Conservation (phyloP, 1,284 basidiomycete genomes). For the Ganoderma boninense region DNA sequence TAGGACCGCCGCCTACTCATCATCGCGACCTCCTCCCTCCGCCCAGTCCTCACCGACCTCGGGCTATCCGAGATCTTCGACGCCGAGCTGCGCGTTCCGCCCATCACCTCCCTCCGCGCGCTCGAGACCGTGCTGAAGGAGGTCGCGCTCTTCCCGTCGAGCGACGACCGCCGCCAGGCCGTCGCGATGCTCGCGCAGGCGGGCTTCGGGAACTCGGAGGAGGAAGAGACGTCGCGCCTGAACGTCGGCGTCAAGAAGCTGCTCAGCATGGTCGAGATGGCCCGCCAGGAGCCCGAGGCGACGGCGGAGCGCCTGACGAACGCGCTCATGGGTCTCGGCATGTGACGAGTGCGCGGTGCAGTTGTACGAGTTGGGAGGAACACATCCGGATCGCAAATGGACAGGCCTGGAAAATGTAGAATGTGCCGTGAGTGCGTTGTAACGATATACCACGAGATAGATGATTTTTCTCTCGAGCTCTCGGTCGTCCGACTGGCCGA, state of each 20-base stretch:
- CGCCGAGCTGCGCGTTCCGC: slow-evolving; percentile 87
- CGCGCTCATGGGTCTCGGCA: slow-evolving; percentile 71
- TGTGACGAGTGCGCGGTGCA: slow-evolving; percentile 39
- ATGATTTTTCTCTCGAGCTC: not conserved
- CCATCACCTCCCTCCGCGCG: slow-evolving; percentile 78
- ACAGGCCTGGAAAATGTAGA: not conserved
- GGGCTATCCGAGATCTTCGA: slow-evolving; percentile 92
- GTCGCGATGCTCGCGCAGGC: slow-evolving; percentile 79
- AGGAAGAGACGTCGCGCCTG: slow-evolving; percentile 54
- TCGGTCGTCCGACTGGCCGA: not conserved
- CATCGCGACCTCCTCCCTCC: slow-evolving; percentile 92
- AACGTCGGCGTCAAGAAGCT: slow-evolving; percentile 96
- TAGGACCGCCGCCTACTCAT: slow-evolving; percentile 92
- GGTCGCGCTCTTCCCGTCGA: slow-evolving; percentile 78
- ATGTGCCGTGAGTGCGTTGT: slow-evolving; percentile 3
- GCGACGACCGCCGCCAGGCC: slow-evolving; percentile 66
- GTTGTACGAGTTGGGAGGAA: not conserved
- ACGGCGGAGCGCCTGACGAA: slow-evolving; percentile 78
- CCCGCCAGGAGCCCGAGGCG: slow-evolving; percentile 89
- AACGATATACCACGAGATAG: slow-evolving; percentile 4
- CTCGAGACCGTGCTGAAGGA: slow-evolving; percentile 87
- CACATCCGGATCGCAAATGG: not conserved
- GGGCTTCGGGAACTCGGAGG: slow-evolving; percentile 68
- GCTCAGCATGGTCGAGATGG: slow-evolving; percentile 95
- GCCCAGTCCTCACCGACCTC: slow-evolving; percentile 89